Base-by-base conservation (phyloP, 306 rosid species). In the Lablab purpureus region DNA sequence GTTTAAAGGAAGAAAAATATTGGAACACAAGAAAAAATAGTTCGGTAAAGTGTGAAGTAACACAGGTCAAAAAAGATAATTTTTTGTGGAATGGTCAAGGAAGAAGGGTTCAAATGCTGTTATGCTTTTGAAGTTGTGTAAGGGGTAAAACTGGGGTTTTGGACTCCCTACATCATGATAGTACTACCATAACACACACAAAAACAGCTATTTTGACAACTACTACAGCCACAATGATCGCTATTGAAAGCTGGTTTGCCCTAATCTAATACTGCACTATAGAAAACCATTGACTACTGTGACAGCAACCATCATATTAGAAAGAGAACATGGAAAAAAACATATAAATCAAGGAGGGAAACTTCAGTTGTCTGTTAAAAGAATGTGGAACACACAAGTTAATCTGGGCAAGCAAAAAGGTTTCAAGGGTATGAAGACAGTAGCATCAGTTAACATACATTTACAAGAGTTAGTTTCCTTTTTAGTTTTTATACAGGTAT, bases 321-420 rank as follows among this genome's bases (percentile, higher is more conserved):
- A 76, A n/a, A 19, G 6, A 6, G 34, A 52, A 60, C 63, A 62
- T 41, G 21, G 52, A 15, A 51, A 62, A n/a, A 62, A 15, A 13
- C 45, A 12, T 30, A 43, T 10, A 71, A 63, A 71, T 71, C 47
- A 47, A 25, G 50, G 37, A 11, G 47, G 46, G 58, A 25, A 65
- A 68, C 45, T 34, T n/a, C 59, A 22, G 7, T 55, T 28, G 23
- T 50, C 60, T 49, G 50, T 63, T 36, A 34, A 63, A 66, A 52
- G 56, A 73, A 73, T 54, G 72, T 8, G 36, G 28, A 78, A 55
- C 40, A 64, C 17, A 56, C 32, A 32, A 36, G 25, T 58, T 27
- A 63, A 52, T 55, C 76, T 43, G 12, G 37, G 70, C 22, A 76
- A 78, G 64, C 55, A 34, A 47, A 60, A 25, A 72, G 2, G 28